Evolutionary conservation across 768 basidiomycete species (phyloP).

Genomic region (Exidia glandulosa): DNA sequence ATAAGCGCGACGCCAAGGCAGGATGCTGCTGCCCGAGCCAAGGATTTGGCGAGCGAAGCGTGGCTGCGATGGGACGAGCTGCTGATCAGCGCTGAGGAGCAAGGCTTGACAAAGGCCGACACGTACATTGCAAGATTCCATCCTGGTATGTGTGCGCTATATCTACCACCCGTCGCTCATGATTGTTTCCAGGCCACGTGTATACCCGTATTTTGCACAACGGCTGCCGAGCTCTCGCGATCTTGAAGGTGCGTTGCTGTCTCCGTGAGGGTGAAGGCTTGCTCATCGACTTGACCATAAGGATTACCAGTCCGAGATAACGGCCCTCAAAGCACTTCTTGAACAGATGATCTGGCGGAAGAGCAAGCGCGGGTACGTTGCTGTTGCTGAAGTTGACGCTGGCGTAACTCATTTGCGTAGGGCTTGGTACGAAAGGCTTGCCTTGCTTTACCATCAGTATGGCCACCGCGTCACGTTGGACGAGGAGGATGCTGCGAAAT

Average conservation of each 20-base stretch:
- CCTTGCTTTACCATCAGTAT: conserved; percentile 60
- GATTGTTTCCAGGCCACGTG: conserved; percentile 45
- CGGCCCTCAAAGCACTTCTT: conserved; percentile 54
- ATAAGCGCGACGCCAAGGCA: not conserved
- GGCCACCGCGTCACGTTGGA: conserved; percentile 24
- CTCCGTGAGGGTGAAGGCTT: not conserved
- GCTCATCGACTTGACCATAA: conserved; percentile 34
- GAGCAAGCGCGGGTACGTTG: conserved; percentile 60
- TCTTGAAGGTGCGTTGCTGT: not conserved
- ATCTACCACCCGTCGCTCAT: conserved; percentile 10
- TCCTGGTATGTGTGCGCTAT: not conserved
- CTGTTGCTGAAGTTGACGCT: too few species aligned
- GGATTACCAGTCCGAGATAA: conserved; percentile 53
- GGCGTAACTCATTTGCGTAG: too few species aligned
- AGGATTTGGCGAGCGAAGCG: not conserved
- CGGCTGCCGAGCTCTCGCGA: conserved; percentile 20
- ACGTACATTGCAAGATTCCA: not conserved
- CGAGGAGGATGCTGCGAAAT: conserved; percentile 25
- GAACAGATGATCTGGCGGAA: conserved; percentile 68
- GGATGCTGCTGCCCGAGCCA: not conserved
- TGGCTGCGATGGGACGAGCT: conserved; percentile 5
- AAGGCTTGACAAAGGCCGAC: conserved; percentile 3
- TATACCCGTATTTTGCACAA: conserved; percentile 69
- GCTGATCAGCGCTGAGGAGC: not conserved
- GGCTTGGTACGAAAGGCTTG: conserved; percentile 79